Evolutionary conservation across 768 basidiomycete species (phyloP).

Genomic region (Exidia glandulosa): DNA sequence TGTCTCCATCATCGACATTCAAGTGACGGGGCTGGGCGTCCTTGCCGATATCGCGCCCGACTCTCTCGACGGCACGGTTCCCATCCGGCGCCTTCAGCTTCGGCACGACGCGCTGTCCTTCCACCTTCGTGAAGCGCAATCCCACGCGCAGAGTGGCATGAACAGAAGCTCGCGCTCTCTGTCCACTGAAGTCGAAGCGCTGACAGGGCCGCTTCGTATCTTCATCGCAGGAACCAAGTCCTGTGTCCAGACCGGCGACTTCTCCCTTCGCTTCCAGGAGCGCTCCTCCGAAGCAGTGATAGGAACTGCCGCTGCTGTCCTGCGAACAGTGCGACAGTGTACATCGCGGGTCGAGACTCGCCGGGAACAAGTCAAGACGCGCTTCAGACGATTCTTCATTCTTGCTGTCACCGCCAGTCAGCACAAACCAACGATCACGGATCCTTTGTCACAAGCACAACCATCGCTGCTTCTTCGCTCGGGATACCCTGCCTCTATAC

Average conservation of each 20-base stretch:
- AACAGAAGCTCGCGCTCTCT: background rate
- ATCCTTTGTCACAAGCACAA: conserved; percentile 73
- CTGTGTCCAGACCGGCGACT: background rate
- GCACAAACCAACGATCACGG: conserved; percentile 28
- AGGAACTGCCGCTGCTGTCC: background rate
- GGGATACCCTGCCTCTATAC: conserved; percentile 54
- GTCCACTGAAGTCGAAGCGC: background rate
- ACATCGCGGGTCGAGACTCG: background rate
- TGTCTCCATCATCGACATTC: conserved; percentile 2
- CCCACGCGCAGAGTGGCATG: background rate
- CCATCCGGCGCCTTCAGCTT: background rate
- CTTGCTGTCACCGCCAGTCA: background rate
- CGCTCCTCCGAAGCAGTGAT: background rate
- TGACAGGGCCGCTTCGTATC: background rate
- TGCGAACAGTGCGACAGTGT: background rate
- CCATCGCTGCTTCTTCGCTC: conserved; percentile 75
- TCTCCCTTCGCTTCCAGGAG: background rate
- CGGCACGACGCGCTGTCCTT: background rate
- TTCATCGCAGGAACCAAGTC: background rate
- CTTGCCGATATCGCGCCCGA: background rate
- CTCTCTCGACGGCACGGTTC: background rate
- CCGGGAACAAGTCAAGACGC: background rate
- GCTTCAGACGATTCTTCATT: background rate
- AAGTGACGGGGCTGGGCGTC: background rate
- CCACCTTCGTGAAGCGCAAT: background rate